A percentile compares a stretch with the other conserved stretches of the same genome.
Evolutionary conservation across 768 basidiomycete species (phyloP).

Genomic region (Boletus vinaceobasis): DNA sequence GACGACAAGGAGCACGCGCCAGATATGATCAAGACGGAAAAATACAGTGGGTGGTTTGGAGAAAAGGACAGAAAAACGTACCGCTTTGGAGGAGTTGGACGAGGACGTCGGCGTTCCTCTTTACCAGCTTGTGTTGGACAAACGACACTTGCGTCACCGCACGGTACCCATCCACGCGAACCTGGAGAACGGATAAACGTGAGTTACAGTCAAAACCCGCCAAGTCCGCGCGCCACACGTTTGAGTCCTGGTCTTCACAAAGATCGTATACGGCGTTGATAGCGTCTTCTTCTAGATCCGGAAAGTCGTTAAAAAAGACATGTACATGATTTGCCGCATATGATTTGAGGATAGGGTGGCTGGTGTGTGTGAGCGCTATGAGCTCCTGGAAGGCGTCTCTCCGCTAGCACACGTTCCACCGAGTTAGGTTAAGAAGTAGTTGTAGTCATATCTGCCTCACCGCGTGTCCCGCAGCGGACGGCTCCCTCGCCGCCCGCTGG

Average conservation of each 20-base stretch:
- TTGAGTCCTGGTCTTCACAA: conserved; percentile 62
- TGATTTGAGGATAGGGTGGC: conserved; percentile 46
- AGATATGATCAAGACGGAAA: conserved; percentile 18
- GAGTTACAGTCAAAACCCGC: conserved; percentile 3
- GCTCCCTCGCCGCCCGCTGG: conserved; percentile 40
- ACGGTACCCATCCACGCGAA: conserved; percentile 65
- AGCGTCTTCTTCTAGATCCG: conserved; percentile 68
- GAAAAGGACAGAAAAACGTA: conserved; percentile 32
- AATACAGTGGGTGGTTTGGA: conserved; percentile 1
- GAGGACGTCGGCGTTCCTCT: conserved; percentile 70
- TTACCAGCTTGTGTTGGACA: conserved; percentile 55
- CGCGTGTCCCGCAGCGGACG: conserved; percentile 36
- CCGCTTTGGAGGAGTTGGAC: conserved; percentile 75
- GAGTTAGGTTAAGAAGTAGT: conserved; percentile 5
- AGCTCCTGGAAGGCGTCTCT: conserved; percentile 50
- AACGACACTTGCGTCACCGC: conserved; percentile 52
- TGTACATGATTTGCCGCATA: conserved; percentile 57
- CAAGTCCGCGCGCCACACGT: conserved; percentile 35
- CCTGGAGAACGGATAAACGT: conserved; percentile 35
- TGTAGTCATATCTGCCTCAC: conserved; percentile 30
- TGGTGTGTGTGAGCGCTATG: conserved; percentile 51
- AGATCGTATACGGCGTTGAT: conserved; percentile 79
- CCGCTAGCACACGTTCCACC: conserved; percentile 37
- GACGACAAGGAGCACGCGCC: conserved; percentile 11
- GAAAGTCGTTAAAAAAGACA: conserved; percentile 60